phyloP scores from a whole-genome alignment of 2,329 filamentous ascomycete genomes.

The Delphinella strobiligena region DNA sequence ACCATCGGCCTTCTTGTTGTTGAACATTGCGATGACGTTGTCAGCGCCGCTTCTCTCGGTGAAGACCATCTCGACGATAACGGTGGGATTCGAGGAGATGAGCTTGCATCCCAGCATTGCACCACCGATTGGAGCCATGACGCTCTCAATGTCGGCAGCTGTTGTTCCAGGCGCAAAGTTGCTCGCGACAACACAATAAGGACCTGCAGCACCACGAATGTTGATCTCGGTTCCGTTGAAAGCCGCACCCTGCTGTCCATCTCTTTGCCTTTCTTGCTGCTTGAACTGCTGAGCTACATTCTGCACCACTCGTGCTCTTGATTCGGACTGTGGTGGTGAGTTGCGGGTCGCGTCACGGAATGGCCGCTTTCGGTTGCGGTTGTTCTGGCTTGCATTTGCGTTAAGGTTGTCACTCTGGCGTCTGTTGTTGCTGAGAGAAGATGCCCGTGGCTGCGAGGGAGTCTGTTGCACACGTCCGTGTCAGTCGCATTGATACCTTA shows the following conservation, averaged over 20 bases:
- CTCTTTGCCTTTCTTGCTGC: background rate
- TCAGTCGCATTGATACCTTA: background rate
- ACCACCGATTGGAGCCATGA: slow-evolving; percentile 61
- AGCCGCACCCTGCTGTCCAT: background rate
- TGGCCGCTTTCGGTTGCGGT: slow-evolving; percentile 2
- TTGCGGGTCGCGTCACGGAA: background rate
- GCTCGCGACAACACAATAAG: slow-evolving; percentile 60
- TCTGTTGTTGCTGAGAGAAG: slow-evolving; percentile 4
- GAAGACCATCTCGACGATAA: slow-evolving; percentile 69
- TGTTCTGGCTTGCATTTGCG: slow-evolving; percentile 4
- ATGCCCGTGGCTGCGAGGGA: slow-evolving; percentile 2
- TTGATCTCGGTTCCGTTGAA: slow-evolving; percentile 40
- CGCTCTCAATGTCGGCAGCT: slow-evolving; percentile 70
- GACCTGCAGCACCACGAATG: slow-evolving; percentile 55
- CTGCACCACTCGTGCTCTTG: slow-evolving; percentile 2
- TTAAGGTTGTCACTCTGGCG: slow-evolving; percentile 3
- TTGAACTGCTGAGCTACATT: slow-evolving; percentile 9
- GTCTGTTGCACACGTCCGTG: slow-evolving; percentile 5
- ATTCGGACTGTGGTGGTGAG: slow-evolving; percentile 3
- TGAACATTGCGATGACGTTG: slow-evolving; percentile 61
- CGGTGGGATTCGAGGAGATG: slow-evolving; percentile 54
- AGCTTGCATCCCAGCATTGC: slow-evolving; percentile 56
- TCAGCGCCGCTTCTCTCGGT: slow-evolving; percentile 61
- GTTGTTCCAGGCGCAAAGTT: slow-evolving; percentile 78
- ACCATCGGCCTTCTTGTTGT: slow-evolving; percentile 70